phyloP scores from a whole-genome alignment of 2,329 filamentous ascomycete species.

The Hypoxylon sp. region DNA sequence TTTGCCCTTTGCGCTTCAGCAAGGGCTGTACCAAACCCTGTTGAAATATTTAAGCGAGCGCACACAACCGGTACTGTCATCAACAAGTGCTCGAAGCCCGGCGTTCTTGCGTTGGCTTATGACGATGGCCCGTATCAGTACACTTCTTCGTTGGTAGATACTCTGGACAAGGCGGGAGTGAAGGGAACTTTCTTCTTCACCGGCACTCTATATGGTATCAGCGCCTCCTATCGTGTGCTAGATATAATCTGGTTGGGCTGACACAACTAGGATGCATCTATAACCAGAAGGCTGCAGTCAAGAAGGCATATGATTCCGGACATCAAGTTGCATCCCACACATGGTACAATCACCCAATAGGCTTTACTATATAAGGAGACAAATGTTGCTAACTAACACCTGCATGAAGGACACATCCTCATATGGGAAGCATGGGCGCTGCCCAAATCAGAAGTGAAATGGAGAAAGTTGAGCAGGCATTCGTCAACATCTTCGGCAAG shows the following conservation, averaged over 20 bases:
- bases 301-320: conserved; percentile 65
- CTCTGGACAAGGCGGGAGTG: conserved; percentile 62
- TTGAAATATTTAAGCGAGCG: conserved; percentile 60
- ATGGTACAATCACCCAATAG: conserved; percentile 55
- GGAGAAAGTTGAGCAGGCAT: conserved; percentile 65
- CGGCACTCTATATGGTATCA: conserved; percentile 62
- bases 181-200: conserved; percentile 70
- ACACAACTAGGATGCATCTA: conserved; percentile 59
- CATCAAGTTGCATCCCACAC: conserved; percentile 70
- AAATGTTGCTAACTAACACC: conserved; percentile 11
- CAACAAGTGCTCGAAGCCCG: conserved; percentile 61
- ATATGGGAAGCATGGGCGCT: conserved; percentile 59
- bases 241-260: conserved; percentile 34
- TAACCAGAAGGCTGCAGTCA: conserved; percentile 66
- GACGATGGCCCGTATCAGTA: conserved; percentile 68
- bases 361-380: background rate
- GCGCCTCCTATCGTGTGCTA: too few species aligned
- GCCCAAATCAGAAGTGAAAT: conserved; percentile 63
- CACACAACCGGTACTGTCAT: conserved; percentile 61
- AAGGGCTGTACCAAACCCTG: conserved; percentile 55
- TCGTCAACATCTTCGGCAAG: conserved; percentile 65
- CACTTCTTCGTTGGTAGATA: conserved; percentile 65
- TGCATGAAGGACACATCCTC: conserved; percentile 60
- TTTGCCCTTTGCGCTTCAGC: conserved; percentile 52
- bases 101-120: conserved; percentile 66